Conservation (phyloP, 2,329 filamentous ascomycete species). For the Epichloe scottii region DNA sequence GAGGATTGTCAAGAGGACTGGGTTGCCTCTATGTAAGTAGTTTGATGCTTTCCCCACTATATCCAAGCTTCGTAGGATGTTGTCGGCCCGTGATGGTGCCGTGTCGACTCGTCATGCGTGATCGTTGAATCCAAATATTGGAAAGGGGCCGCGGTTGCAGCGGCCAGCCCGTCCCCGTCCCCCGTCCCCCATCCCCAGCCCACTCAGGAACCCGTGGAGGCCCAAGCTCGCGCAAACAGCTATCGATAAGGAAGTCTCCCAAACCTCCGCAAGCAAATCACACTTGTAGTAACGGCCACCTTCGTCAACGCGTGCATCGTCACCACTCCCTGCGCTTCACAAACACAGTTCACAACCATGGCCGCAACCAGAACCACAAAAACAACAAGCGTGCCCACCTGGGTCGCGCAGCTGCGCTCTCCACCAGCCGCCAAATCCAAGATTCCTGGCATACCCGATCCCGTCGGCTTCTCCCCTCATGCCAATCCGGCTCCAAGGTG, state of each 20-base stretch:
- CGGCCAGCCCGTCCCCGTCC: background rate
- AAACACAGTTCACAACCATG: slow-evolving; percentile 7
- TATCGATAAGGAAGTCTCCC: slow-evolving; percentile 4
- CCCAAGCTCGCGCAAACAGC: background rate
- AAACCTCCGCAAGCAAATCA: background rate
- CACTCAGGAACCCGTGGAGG: too few species aligned
- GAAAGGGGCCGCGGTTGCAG: slow-evolving; percentile 2
- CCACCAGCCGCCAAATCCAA: slow-evolving; percentile 56
- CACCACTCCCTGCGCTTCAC: background rate
- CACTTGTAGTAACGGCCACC: background rate
- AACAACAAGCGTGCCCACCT: slow-evolving; percentile 45
- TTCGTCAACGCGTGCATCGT: background rate
- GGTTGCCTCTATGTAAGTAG: too few species aligned
- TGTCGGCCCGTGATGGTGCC: background rate
- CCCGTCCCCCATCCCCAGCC: background rate
- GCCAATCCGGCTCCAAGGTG: slow-evolving; percentile 45
- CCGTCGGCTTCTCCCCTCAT: slow-evolving; percentile 65
- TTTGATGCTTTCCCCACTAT: background rate
- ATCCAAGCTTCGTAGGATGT: background rate
- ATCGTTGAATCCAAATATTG: background rate
- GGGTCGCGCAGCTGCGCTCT: slow-evolving; percentile 70
- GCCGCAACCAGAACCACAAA: slow-evolving; percentile 22
- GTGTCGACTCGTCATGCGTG: background rate
- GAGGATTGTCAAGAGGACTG: too few species aligned
- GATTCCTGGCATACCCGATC: slow-evolving; percentile 60